Conservation (phyloP, 192 early-diverging fungal species). For the Coemansia sp. region DNA sequence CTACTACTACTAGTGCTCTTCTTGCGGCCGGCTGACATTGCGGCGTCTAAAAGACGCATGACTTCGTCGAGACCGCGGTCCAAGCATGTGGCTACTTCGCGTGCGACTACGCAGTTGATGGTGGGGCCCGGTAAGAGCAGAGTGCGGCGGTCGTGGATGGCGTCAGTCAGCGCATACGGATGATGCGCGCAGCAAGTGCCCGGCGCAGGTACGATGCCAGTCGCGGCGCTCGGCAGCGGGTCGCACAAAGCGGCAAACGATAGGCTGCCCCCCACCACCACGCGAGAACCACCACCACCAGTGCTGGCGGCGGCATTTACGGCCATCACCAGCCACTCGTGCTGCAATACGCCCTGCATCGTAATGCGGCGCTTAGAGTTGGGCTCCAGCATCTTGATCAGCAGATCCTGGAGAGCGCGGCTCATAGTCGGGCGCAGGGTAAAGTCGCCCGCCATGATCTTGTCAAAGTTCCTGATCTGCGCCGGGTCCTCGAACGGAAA, state of each 20-base stretch:
- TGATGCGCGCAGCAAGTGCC: conserved; percentile 28
- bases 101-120: conserved; percentile 22
- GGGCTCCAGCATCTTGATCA: conserved; percentile 55
- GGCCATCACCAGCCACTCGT: conserved; percentile 35
- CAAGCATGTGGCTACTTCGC: conserved; percentile 45
- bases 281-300: too few species aligned
- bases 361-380: conserved; percentile 31
- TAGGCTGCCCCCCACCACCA: not conserved
- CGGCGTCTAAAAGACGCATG: conserved; percentile 21
- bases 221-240: not conserved
- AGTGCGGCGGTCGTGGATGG: conserved; percentile 26
- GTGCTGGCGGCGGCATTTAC: not conserved
- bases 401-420: conserved; percentile 42
- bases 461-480: conserved; percentile 56
- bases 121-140: conserved; percentile 31
- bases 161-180: conserved; percentile 1
- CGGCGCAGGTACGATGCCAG: not conserved
- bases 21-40: conserved; percentile 23
- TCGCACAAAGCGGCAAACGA: conserved; percentile 1
- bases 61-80: conserved; percentile 44
- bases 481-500: conserved; percentile 65
- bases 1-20: not conserved
- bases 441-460: conserved; percentile 61
- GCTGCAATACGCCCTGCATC: conserved; percentile 28
- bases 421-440: conserved; percentile 41